Evolutionary conservation across 139 green algal genomes (phyloP).

Genomic region (Nannochloris sp.): DNA sequence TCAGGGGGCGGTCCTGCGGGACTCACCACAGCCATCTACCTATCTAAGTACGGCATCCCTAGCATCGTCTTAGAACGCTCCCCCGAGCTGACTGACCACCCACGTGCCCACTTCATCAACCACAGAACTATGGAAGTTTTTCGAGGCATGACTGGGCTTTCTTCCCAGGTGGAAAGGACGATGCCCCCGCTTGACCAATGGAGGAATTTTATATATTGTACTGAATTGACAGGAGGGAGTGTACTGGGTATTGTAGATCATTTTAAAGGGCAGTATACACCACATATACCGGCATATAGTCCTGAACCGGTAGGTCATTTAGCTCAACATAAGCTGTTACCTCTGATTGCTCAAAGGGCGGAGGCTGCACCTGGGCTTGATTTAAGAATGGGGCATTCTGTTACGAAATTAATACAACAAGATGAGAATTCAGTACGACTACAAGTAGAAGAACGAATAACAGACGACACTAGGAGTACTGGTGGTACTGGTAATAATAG

Average conservation of each 20-base stretch:
- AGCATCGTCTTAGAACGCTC: constrained; percentile 60
- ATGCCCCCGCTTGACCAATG: constrained; percentile 71
- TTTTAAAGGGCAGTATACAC: constrained; percentile 46
- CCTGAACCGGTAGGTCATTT: constrained; percentile 76
- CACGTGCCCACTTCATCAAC: constrained; percentile 92
- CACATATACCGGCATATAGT: not conserved
- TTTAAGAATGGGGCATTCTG: constrained; percentile 20
- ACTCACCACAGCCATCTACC: constrained; percentile 53
- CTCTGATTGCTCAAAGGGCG: constrained; percentile 41
- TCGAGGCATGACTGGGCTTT: constrained; percentile 29
- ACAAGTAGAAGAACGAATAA: constrained; percentile 8
- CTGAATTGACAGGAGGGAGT: constrained; percentile 30
- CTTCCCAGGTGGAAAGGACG: constrained; percentile 25
- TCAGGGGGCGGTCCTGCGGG: constrained; percentile 72
- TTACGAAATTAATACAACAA: not conserved
- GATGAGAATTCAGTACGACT: constrained; percentile 7
- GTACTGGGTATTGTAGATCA: constrained; percentile 77
- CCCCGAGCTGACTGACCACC: constrained; percentile 45
- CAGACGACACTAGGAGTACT: too few relatives aligned
- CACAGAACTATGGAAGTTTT: constrained; percentile 85
- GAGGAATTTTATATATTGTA: constrained; percentile 80
- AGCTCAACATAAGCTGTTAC: constrained; percentile 75
- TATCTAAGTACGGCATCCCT: constrained; percentile 51
- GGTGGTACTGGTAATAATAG: too few relatives aligned
- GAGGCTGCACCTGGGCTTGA: constrained; percentile 1